Evolutionary conservation across 805 yeast species (phyloP), one percentile per base, ranked within the genome.

Genomic region (Yarrowia sp.): DNA sequence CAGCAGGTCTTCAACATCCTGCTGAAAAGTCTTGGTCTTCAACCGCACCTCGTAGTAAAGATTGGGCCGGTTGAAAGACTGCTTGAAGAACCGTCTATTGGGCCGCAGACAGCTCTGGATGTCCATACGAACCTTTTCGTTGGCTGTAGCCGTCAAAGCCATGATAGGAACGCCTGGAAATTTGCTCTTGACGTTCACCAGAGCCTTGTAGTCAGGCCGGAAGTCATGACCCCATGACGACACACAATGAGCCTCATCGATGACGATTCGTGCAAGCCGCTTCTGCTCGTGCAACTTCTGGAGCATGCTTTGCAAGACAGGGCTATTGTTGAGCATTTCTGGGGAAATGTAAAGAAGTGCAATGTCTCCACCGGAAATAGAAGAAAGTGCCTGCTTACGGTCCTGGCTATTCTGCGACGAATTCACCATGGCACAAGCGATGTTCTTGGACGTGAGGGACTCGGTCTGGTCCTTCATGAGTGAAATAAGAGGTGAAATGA

Each of bases 221-320:
- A 95, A 95, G 78, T 95, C 99, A 78, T 95, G 99, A 22, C 99
- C 99, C 99, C 99, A 95, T 11, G 96, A 89, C 66, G 97, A 91
- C 55, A 95, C 97, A 83, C 99, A 95, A 79, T 95, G 99, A 0
- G 99, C 99, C 76, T 92, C 99, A 79, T 95, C 99, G 55, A 95
- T 92, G 11, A 95, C 97, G 46, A 95, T 84, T 67, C 98, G 82
- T 0, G 98, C 97, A 45, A 95, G 80, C 73, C 81, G 80, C 14
- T 83, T 80, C 38, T 82, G 83, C 16, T 82, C 79, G 76, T 89
- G 82, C 8, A 95, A 79, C 63, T 78, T 81, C 11, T 82, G 78
- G 67, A 95, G 86, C 0, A 89, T 88, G 67, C 81, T 82, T 74
- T 86, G 89, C 53, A 94, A 87, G 73, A 87, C 86, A 7, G 79